These are phyloP conservation scores for Pythium apleroticum DNA, from an alignment of 352 stramenopile species.

Conservation along the genomic window DNA sequence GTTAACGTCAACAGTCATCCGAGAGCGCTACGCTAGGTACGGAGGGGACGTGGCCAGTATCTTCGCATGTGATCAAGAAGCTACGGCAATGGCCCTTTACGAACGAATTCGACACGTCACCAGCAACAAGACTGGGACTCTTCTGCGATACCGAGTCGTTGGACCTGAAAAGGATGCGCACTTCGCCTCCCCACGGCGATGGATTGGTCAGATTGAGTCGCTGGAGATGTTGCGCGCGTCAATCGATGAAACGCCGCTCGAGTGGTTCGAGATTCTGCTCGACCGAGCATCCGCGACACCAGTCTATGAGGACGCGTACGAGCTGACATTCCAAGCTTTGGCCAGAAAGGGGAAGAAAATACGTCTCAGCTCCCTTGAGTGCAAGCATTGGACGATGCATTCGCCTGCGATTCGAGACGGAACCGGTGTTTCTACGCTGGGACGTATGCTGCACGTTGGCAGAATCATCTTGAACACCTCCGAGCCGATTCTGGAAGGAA, in stretches of 20 bases:
- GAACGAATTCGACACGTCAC: neutral
- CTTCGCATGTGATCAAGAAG: neutral
- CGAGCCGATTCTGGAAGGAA: neutral
- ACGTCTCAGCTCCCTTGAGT: neutral
- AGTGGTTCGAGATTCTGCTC: neutral
- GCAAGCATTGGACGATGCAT: neutral
- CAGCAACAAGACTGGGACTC: neutral
- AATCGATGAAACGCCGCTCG: neutral
- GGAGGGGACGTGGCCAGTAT: neutral
- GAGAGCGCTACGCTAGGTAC: neutral
- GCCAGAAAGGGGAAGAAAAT: slow-evolving; percentile 1
- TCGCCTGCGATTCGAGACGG: neutral
- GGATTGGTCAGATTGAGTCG: neutral
- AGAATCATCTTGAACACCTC: neutral
- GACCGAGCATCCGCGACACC: neutral
- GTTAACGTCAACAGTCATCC: neutral
- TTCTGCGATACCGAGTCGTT: neutral
- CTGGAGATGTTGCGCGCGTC: neutral
- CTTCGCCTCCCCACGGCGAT: neutral
- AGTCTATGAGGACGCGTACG: neutral
- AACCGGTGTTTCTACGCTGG: neutral
- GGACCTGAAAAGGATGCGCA: neutral
- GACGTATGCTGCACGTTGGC: neutral
- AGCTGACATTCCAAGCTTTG: neutral
- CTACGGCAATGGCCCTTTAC: neutral